phyloP scores from a whole-genome alignment of 176 grass and related monocot species.

The Carex scoparia region DNA sequence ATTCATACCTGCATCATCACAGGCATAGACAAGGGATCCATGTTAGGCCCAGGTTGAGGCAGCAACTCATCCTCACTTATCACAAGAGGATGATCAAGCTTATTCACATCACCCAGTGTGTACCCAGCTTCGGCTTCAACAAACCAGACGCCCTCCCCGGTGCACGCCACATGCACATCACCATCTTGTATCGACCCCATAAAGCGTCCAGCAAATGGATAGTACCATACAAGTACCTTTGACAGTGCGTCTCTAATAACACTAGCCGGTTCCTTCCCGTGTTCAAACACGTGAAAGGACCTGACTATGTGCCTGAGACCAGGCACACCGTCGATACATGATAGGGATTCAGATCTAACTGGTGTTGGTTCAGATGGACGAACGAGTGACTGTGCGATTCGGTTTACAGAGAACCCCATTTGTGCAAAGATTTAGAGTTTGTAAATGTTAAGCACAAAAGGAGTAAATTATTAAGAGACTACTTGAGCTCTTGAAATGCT shows the following conservation, averaged over 20 bases:
- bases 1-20: constrained; percentile 57
- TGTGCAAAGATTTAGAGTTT: neutral
- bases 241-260: constrained; percentile 48
- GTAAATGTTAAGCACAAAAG: neutral
- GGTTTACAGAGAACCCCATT: constrained; percentile 22
- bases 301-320: constrained; percentile 53
- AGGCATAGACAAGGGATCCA: constrained; percentile 43
- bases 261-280: constrained; percentile 21
- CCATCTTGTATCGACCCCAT: constrained; percentile 3
- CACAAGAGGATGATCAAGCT: constrained; percentile 53
- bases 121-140: constrained; percentile 44
- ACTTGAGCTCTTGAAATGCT: constrained; percentile 10
- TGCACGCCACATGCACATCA: constrained; percentile 46
- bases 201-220: constrained; percentile 62
- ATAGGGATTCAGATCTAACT: constrained; percentile 29
- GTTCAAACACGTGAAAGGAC: constrained; percentile 57
- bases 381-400: constrained; percentile 35
- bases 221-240: constrained; percentile 48
- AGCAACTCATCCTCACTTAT: constrained; percentile 49
- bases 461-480: constrained; percentile 6
- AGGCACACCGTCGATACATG: constrained; percentile 52
- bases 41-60: constrained; percentile 20
- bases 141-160: constrained; percentile 57
- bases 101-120: constrained; percentile 56
- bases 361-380: constrained; percentile 19